Percentiles rank a stretch among this genome's conserved stretches.
These are phyloP conservation scores for Pythium graminicola DNA, from an alignment of 352 stramenopile species.

Conservation along the genomic window DNA sequence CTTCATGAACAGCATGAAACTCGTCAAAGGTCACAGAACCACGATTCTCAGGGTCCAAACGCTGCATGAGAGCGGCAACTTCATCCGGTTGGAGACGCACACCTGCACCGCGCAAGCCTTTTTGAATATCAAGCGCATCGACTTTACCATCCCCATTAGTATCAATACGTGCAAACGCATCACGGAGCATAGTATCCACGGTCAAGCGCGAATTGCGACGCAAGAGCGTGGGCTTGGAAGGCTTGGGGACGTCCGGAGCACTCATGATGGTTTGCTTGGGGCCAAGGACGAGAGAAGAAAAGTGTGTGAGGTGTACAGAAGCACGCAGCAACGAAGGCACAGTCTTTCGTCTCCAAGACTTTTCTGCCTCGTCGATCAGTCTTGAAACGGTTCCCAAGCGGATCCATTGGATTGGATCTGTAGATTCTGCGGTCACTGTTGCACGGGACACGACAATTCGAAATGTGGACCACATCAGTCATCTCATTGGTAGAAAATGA, in stretches of 20 bases:
- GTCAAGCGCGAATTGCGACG: slow-evolving; percentile 75
- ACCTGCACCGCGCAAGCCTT: slow-evolving; percentile 51
- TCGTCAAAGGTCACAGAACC: slow-evolving; percentile 66
- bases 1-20: slow-evolving; percentile 71
- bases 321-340: background rate
- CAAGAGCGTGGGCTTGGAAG: slow-evolving; percentile 38
- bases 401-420: slow-evolving; percentile 1
- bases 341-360: slow-evolving; percentile 4
- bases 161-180: slow-evolving; percentile 72
- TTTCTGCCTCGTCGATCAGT: no score
- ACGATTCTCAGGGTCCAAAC: slow-evolving; percentile 62
- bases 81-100: slow-evolving; percentile 58
- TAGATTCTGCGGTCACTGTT: background rate
- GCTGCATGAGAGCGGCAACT: slow-evolving; percentile 49
- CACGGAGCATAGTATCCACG: slow-evolving; percentile 62
- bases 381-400: no score
- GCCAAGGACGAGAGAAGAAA: background rate
- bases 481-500: slow-evolving; percentile 1
- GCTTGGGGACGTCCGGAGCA: background rate
- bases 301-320: no score
- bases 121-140: slow-evolving; percentile 68
- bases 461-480: background rate
- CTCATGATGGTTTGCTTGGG: background rate
- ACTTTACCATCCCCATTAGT: slow-evolving; percentile 63
- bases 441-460: background rate